Evolutionary conservation across 106 monocot genomes (phyloP).

Genomic region (Xerophyta viscosa): DNA sequence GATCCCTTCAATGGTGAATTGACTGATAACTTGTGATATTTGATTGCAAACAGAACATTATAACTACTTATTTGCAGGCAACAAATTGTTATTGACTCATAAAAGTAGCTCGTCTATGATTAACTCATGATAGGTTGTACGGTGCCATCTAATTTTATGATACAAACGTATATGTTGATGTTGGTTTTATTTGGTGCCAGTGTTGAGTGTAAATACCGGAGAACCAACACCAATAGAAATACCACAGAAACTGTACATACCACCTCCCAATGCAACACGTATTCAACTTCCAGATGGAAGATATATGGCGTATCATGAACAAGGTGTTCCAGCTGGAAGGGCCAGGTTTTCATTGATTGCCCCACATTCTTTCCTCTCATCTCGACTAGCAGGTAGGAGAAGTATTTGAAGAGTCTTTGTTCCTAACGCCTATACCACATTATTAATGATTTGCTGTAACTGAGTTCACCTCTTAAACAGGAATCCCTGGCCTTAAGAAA

Average conservation of each 20-base stretch:
- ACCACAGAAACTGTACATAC: constrained; percentile 53
- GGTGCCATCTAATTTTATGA: no score
- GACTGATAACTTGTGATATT: no score
- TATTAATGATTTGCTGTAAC: neutral
- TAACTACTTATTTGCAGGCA: no score
- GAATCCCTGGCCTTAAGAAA: constrained; percentile 73
- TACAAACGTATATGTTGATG: no score
- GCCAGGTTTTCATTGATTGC: constrained; percentile 88
- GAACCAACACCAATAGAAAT: constrained; percentile 19
- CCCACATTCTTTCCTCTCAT: constrained; percentile 95
- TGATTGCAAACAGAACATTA: no score
- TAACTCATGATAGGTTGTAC: no score
- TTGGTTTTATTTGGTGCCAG: constrained; percentile 41
- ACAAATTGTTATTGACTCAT: no score
- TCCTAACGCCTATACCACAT: no score
- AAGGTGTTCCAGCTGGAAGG: constrained; percentile 61
- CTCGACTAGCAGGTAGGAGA: constrained; percentile 66
- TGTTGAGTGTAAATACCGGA: constrained; percentile 42
- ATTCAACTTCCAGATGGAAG: constrained; percentile 92
- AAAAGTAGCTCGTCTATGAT: no score
- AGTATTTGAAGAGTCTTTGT: neutral
- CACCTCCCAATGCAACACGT: constrained; percentile 62
- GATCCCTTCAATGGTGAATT: no score
- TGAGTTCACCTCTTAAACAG: constrained; percentile 25
- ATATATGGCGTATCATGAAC: constrained; percentile 65